Conservation (phyloP, 495 filamentous ascomycete species). For the Lepidopterella palustris region DNA sequence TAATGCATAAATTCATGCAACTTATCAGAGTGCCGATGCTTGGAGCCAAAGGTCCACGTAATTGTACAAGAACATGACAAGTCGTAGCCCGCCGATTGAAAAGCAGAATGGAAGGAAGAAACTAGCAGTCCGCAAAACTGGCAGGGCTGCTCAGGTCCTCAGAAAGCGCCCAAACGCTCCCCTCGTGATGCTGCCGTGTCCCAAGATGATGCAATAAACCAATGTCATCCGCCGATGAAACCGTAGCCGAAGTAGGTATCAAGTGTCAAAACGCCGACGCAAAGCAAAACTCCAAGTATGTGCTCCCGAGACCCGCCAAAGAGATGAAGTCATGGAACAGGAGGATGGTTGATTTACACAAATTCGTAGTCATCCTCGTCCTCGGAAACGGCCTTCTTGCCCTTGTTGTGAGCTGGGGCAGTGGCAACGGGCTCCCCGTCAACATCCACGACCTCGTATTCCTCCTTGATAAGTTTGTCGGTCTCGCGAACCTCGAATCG, state of each 20-base stretch:
- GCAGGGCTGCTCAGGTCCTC: conserved; percentile 32
- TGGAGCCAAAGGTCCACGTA: not conserved
- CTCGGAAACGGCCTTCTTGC: conserved; percentile 8
- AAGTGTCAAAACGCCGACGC: conserved; percentile 15
- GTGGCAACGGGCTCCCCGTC: conserved; percentile 37
- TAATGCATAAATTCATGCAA: conserved; percentile 24
- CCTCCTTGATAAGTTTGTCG: conserved; percentile 50
- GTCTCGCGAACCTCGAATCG: conserved; percentile 51
- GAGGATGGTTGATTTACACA: conserved; percentile 11
- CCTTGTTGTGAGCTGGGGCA: conserved; percentile 14
- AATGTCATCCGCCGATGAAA: conserved; percentile 9
- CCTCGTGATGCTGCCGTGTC: conserved; percentile 31
- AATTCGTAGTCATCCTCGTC: conserved; percentile 33
- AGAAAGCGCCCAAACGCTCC: conserved; percentile 33
- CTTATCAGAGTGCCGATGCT: not conserved
- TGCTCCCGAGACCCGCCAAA: conserved; percentile 14
- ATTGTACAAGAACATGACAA: conserved; percentile 14
- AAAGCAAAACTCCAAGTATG: not conserved
- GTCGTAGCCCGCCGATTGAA: conserved; percentile 8
- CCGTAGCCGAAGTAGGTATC: conserved; percentile 1
- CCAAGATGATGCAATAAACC: conserved; percentile 24
- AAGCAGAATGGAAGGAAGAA: conserved; percentile 9
- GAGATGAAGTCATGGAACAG: not conserved
- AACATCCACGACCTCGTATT: conserved; percentile 50
- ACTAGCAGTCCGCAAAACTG: conserved; percentile 7